Evolutionary conservation across 129 eudicot genomes (phyloP), one percentile per base, ranked within the genome.

Genomic region (Lonicera japonica): DNA sequence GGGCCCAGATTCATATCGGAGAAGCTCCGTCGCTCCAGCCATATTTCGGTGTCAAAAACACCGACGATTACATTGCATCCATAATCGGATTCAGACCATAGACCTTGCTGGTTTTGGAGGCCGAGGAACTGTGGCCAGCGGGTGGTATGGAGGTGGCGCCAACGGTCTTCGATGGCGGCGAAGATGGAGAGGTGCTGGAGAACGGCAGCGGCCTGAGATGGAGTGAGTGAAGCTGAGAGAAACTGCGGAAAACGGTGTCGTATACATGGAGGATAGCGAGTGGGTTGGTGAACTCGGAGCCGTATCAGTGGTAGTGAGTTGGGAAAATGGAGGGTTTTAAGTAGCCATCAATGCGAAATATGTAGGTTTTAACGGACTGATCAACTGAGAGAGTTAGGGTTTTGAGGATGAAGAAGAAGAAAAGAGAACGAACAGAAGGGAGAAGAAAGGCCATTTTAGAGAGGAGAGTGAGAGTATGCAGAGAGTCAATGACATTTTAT

Each of bases 1-100:
- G n/a, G 96, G 1, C 89, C 86, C 25, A 88, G 86, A 29, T 88
- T 88, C 69, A 76, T 71, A 71, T 88, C 96, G 50, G 89, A 76
- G 78, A 88, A 83, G 50, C 96, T 88, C 60, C 92, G 63, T n/a
- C 88, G 29, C 80, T 89, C 97, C 16, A 95, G 97, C 89, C 94
- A 84, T 56, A 79, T 74, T 13, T 94, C 96, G 1, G 95, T 83
- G 45, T 89, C 95, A n/a, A 89, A 79, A 1, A 89, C 82, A 0
- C 95, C 97, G 8, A 83, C 23, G 0, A 89, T 80, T 5, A 89
- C 95, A 56, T 89, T 95, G 3, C 86, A 80, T 3, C 97, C 97
- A 54, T 89, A 89, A 21, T 89, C 95, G 0, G 95, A 89, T 22
- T 86, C 95, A 0, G 95, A 89, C 97, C 97, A 89, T 5, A 89